These are phyloP conservation scores for Leccinum truebloodii DNA, from an alignment of 768 basidiomycete genomes.

Conservation along the genomic window DNA sequence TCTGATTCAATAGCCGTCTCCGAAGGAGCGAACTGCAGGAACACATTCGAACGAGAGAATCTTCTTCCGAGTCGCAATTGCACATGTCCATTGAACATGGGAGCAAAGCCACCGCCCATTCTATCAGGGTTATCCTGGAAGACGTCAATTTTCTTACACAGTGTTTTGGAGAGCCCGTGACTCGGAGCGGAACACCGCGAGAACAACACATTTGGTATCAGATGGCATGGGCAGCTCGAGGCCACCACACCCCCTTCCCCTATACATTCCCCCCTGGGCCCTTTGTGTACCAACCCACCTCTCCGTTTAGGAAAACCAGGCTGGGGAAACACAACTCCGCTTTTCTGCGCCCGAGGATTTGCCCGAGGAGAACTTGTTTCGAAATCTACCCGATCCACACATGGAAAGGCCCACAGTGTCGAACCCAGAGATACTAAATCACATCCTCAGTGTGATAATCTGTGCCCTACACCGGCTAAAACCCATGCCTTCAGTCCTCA, in stretches of 20 bases:
- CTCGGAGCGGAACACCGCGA: no score
- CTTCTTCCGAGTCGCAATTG: conserved; percentile 3
- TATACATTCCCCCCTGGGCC: no score
- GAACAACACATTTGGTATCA: conserved; percentile 32
- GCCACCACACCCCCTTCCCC: conserved; percentile 14
- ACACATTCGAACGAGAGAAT: conserved; percentile 15
- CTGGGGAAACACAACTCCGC: conserved; percentile 6
- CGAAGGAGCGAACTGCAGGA: conserved; percentile 15
- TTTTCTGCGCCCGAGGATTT: conserved; percentile 8
- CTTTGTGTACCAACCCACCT: conserved; percentile 23
- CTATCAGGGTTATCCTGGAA: conserved; percentile 20
- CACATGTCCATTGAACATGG: conserved; percentile 13
- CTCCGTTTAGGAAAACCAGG: conserved; percentile 17
- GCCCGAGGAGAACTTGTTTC: conserved; percentile 16
- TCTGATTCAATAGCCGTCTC: conserved; percentile 6
- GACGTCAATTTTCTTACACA: conserved; percentile 27
- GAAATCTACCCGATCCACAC: no score
- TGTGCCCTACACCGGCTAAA: no score
- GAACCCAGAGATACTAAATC: no score
- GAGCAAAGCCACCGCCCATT: not conserved
- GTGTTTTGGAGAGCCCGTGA: conserved; percentile 7
- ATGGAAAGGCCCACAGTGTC: no score
- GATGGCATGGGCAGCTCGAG: conserved; percentile 17
- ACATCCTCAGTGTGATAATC: no score
- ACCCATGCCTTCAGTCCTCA: no score